Percentiles rank a stretch among this genome's conserved stretches.
Conservation (phyloP, 2,329 filamentous ascomycete species). For the Nemania sp. region DNA sequence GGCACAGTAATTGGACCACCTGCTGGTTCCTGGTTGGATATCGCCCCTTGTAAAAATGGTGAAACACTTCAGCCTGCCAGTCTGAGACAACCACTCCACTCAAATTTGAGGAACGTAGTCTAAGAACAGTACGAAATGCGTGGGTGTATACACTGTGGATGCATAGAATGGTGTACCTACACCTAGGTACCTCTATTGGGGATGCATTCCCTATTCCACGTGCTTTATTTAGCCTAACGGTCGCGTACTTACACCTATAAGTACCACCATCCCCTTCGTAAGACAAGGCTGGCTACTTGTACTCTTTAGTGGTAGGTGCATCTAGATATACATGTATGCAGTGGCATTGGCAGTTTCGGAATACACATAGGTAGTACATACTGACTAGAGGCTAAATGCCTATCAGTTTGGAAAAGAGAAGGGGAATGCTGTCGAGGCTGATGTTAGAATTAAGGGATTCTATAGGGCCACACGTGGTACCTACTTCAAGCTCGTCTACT, state of each 20-base stretch:
- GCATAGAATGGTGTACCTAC: background rate
- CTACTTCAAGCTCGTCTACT: no score
- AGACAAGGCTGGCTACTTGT: background rate
- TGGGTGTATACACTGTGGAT: background rate
- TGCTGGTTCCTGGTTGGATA: background rate
- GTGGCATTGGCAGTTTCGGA: background rate
- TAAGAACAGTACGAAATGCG: background rate
- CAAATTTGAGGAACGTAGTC: background rate
- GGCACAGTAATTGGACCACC: no score
- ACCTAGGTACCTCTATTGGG: background rate
- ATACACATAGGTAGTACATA: background rate
- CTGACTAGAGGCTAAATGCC: conserved; percentile 3
- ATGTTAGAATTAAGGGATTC: background rate
- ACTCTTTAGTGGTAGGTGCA: background rate
- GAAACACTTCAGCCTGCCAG: background rate
- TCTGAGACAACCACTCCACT: conserved; percentile 1
- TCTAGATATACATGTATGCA: no score
- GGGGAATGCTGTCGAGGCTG: background rate
- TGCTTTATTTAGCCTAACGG: conserved; percentile 22
- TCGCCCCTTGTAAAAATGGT: background rate
- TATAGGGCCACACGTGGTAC: background rate
- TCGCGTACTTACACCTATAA: background rate
- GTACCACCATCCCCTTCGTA: background rate
- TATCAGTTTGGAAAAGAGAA: background rate
- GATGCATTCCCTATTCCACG: conserved; percentile 8